phyloP scores from a whole-genome alignment of 2,329 filamentous ascomycete genomes.

The Fusarium scirpi region DNA sequence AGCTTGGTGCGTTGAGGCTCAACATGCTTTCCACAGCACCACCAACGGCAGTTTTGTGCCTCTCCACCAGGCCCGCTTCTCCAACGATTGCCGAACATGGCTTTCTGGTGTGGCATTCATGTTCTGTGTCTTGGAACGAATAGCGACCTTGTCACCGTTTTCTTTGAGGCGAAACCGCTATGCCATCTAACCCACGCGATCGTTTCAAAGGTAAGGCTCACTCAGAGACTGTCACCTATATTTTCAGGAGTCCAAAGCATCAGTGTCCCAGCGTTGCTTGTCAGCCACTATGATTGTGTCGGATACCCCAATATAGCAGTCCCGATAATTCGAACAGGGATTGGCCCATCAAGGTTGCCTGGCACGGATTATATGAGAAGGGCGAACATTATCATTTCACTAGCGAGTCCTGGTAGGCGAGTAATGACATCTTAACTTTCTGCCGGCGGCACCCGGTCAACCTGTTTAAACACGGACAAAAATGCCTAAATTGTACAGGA shows the following conservation, averaged over 20 bases:
- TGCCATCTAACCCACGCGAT: not conserved
- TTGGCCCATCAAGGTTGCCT: constrained; percentile 41
- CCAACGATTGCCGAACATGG: constrained; percentile 49
- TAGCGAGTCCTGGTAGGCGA: constrained; percentile 24
- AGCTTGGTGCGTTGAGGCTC: constrained; percentile 46
- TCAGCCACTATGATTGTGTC: constrained; percentile 35
- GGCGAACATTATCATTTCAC: constrained; percentile 42
- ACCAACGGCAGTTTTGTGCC: constrained; percentile 46
- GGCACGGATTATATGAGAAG: constrained; percentile 38
- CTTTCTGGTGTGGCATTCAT: constrained; percentile 35
- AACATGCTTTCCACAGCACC: constrained; percentile 42
- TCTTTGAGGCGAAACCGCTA: not conserved
- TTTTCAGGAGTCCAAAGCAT: constrained; percentile 1
- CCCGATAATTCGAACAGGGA: constrained; percentile 42
- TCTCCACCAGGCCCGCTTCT: constrained; percentile 49
- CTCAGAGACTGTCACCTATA: not conserved
- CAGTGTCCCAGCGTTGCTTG: constrained; percentile 32
- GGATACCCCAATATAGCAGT: constrained; percentile 47
- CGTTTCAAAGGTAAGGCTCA: constrained; percentile 22
- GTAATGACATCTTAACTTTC: constrained; percentile 26
- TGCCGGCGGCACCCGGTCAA: constrained; percentile 45
- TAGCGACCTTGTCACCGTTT: constrained; percentile 1
- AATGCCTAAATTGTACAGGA: constrained; percentile 41
- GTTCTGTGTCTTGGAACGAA: constrained; percentile 13
- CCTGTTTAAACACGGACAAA: constrained; percentile 32